Evolutionary conservation across 768 basidiomycete species (phyloP), one percentile per base, ranked within the genome.

Genomic region (Panaeolus papilionaceus): DNA sequence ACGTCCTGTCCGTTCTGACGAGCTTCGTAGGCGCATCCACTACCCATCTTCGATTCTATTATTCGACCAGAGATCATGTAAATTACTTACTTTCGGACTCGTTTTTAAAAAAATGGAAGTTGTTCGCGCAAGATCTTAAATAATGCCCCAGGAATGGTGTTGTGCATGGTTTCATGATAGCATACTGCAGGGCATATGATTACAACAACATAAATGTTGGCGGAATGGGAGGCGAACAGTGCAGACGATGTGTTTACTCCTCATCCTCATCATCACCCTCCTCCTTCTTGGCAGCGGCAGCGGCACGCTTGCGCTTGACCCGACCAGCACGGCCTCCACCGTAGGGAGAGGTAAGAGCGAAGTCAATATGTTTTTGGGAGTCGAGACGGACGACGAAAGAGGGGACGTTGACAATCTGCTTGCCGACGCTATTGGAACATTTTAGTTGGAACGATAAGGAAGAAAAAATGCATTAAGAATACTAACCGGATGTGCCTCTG

Each of bases 341-440:
- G 76, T 94, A 97, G 66, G 97, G 96, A 70, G 96, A 98, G 67
- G 92, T 96, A 73, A 96, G 90, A 54, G 97, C 92, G 79, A 98
- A 99, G 88, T 99, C 98, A 79, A 99, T 97, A 88, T 99, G 98
- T 79, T 99, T 99, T 88, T 98, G 96, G 69, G 95, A 97, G 86
- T 98, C 98, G 74, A 99, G 92, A 82, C 98, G 95, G 74, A 99
- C 97, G 78, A 98, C 93, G 80, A 99, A 99, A 3, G 96, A 98
- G 20, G 97, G 97, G 66, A 98, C 93, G 83, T 98, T 96, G 84
- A 99, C 98, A 71, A 98, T 94, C 82, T 99, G 98, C 84, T 96
- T 97, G 79, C 98, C 98, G 77, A 99, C 98, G 66, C 94, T 95
- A 69, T 44, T 2, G 71, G 42, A 38, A 49, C 18, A 49, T 62